Conservation (phyloP, 495 filamentous ascomycete genomes). For the Penicillium fimorum region DNA sequence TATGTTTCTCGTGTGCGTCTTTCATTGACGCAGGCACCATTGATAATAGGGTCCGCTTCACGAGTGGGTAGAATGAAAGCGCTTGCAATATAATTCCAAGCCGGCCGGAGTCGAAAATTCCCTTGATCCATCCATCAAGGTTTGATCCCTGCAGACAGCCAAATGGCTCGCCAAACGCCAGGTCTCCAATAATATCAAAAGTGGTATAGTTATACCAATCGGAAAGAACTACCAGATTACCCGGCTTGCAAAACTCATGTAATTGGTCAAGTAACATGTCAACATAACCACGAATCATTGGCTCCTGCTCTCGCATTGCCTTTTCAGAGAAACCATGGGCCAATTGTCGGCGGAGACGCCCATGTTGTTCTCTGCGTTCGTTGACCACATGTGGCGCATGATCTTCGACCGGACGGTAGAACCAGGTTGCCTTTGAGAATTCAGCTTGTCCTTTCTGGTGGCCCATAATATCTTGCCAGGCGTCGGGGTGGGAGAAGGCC, state of each 20-base stretch:
- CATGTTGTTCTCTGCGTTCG: slow-evolving; percentile 41
- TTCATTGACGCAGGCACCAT: slow-evolving; percentile 19
- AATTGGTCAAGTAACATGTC: slow-evolving; percentile 48
- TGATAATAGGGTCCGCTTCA: slow-evolving; percentile 23
- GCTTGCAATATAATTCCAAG: slow-evolving; percentile 31
- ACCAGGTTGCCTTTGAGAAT: slow-evolving; percentile 18
- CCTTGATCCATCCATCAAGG: slow-evolving; percentile 55
- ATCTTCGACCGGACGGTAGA: slow-evolving; percentile 17
- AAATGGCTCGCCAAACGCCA: slow-evolving; percentile 60
- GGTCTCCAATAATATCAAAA: slow-evolving; percentile 62
- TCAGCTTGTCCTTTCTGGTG: slow-evolving; percentile 29
- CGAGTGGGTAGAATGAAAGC: slow-evolving; percentile 32
- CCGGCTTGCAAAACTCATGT: slow-evolving; percentile 25
- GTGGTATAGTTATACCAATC: slow-evolving; percentile 60
- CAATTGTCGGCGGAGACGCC: slow-evolving; percentile 42
- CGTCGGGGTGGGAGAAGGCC: slow-evolving; percentile 45
- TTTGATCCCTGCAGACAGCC: slow-evolving; percentile 47
- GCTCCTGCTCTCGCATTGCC: slow-evolving; percentile 43
- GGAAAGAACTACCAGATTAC: slow-evolving; percentile 39
- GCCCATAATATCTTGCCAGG: slow-evolving; percentile 58
- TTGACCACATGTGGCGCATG: slow-evolving; percentile 21
- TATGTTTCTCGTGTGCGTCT: slow-evolving; percentile 35
- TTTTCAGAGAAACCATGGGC: slow-evolving; percentile 55
- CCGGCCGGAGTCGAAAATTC: slow-evolving; percentile 42
- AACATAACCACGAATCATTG: slow-evolving; percentile 39